These are phyloP conservation scores for Plantago lanceolata DNA, from an alignment of 305 asterid species.

Conservation along the genomic window DNA sequence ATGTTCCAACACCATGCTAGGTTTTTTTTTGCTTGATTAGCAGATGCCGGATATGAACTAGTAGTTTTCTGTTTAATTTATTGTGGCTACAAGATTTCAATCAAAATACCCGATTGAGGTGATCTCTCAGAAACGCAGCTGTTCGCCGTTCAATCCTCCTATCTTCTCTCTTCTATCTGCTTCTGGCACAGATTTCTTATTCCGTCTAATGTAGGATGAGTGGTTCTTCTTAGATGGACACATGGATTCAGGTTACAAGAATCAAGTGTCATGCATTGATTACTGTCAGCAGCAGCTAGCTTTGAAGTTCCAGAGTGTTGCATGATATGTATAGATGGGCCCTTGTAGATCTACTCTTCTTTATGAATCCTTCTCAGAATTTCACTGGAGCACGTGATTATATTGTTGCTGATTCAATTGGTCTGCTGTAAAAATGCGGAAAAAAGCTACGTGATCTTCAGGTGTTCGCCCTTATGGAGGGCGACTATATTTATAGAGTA, in stretches of 20 bases:
- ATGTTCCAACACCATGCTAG: not conserved
- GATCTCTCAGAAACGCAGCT: conserved; percentile 31
- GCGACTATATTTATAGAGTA: conserved; percentile 39
- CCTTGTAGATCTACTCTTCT: conserved; percentile 44
- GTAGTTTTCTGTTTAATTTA: conserved; percentile 18
- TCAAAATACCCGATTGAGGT: not conserved
- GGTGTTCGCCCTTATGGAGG: conserved; percentile 61
- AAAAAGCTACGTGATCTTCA: conserved; percentile 50
- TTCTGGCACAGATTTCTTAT: conserved; percentile 40
- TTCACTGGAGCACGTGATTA: conserved; percentile 59
- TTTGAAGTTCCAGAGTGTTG: conserved; percentile 48
- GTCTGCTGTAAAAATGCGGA: conserved; percentile 54
- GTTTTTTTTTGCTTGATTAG: too few species aligned
- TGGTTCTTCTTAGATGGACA: conserved; percentile 34
- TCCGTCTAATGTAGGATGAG: conserved; percentile 62
- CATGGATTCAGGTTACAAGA: conserved; percentile 49
- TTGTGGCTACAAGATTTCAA: too few species aligned
- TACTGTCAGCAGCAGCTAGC: conserved; percentile 50
- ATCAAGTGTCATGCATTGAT: conserved; percentile 39
- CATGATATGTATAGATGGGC: conserved; percentile 38
- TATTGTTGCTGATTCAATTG: conserved; percentile 64
- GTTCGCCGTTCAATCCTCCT: conserved; percentile 35
- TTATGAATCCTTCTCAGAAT: conserved; percentile 49
- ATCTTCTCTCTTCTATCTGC: conserved; percentile 30
- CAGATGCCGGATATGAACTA: conserved; percentile 8